These are phyloP conservation scores for Medicago ruthenica DNA, from an alignment of 306 rosid species.

Conservation along the genomic window DNA sequence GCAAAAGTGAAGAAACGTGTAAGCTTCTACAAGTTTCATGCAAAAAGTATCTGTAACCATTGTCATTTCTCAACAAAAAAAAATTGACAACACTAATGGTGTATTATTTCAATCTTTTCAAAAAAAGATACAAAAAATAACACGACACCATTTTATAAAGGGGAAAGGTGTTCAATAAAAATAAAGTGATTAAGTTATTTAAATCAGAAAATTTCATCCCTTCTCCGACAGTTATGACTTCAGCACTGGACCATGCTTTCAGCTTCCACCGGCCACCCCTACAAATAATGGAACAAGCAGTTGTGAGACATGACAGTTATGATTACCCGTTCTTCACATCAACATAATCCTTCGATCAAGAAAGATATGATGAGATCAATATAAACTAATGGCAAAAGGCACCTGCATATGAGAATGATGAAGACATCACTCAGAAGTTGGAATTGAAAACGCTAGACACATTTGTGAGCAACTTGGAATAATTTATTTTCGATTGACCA, in stretches of 20 bases:
- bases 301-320: slow-evolving; percentile 24
- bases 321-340: background rate
- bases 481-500: background rate
- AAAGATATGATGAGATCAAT: background rate
- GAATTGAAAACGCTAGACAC: background rate
- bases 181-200: background rate
- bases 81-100: background rate
- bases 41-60: background rate
- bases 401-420: slow-evolving; percentile 1
- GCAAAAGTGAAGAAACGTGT: too few relatives aligned
- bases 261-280: slow-evolving; percentile 38
- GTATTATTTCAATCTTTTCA: too few relatives aligned
- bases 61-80: background rate
- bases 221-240: slow-evolving; percentile 49
- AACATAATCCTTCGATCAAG: background rate
- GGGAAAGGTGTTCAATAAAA: background rate
- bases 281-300: slow-evolving; percentile 23
- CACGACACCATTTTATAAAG: background rate
- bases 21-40: too few relatives aligned
- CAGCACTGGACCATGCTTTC: slow-evolving; percentile 48
- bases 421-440: slow-evolving; percentile 7
- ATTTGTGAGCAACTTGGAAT: background rate
- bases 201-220: slow-evolving; percentile 23
- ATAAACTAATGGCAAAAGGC: slow-evolving; percentile 17
- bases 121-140: too few relatives aligned